These are phyloP conservation scores for Nematodospora valgi DNA, from an alignment of 805 yeast genomes.

Conservation along the genomic window DNA sequence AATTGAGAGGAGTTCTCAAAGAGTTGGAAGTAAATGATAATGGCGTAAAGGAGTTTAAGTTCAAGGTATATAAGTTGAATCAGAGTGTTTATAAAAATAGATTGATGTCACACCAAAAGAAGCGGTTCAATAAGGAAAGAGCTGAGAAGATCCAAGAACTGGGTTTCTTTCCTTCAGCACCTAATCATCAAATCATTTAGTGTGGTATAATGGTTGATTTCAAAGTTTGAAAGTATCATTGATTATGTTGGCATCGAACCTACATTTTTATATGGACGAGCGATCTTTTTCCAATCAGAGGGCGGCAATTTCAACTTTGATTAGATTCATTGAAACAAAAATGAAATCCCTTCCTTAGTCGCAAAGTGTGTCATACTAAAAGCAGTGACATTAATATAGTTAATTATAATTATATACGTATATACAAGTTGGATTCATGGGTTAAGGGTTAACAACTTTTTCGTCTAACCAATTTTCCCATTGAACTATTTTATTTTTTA, in stretches of 20 bases:
- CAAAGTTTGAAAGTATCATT: no score
- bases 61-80: conserved; percentile 39
- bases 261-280: no score
- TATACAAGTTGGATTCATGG: not conserved
- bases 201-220: no score
- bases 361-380: no score
- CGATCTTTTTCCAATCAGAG: no score
- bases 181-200: conserved; percentile 8
- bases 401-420: no score
- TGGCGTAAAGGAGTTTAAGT: conserved; percentile 25
- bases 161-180: conserved; percentile 38
- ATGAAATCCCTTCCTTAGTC: no score
- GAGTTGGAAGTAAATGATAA: conserved; percentile 11
- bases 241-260: no score
- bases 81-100: conserved; percentile 40
- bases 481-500: conserved; percentile 46
- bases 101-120: conserved; percentile 33
- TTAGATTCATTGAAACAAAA: no score
- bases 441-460: conserved; percentile 52
- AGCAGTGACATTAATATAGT: no score
- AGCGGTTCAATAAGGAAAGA: conserved; percentile 23
- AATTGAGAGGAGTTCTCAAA: conserved; percentile 13
- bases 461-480: conserved; percentile 85
- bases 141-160: conserved; percentile 31
- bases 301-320: no score